phyloP scores from a whole-genome alignment of 177 flowering plant genomes.

The Vitis hybrid region DNA sequence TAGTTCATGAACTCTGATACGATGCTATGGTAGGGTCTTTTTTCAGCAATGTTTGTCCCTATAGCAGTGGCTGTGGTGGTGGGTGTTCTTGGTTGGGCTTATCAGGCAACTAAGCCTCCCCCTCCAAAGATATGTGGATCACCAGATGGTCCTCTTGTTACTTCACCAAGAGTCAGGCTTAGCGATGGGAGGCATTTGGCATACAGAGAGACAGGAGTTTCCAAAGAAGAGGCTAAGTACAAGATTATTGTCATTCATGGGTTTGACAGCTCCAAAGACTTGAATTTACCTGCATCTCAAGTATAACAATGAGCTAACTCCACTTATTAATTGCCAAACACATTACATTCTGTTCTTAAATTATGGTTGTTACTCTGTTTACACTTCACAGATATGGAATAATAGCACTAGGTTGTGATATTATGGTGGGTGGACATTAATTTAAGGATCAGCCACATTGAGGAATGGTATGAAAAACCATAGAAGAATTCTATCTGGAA shows the following conservation, averaged over 20 bases:
- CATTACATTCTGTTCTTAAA: background rate
- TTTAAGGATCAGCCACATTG: background rate
- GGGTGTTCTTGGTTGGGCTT: constrained; percentile 50
- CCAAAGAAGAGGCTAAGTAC: constrained; percentile 60
- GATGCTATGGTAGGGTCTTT: background rate
- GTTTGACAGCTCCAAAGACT: constrained; percentile 49
- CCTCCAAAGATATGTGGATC: constrained; percentile 67
- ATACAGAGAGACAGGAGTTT: constrained; percentile 62
- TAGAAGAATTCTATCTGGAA: background rate
- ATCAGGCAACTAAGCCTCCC: constrained; percentile 55
- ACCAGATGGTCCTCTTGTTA: constrained; percentile 61
- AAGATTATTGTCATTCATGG: constrained; percentile 66
- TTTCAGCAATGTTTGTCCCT: constrained; percentile 45
- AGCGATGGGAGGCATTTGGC: constrained; percentile 80
- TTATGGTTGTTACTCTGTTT: background rate
- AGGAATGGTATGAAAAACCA: background rate
- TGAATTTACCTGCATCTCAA: constrained; percentile 38
- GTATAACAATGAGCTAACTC: constrained; percentile 23
- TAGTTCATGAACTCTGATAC: constrained; percentile 20
- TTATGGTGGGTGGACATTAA: background rate
- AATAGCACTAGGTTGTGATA: background rate
- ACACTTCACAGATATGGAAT: background rate
- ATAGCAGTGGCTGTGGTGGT: constrained; percentile 38
- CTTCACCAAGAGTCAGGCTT: constrained; percentile 69
- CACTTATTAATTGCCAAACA: background rate